Evolutionary conservation across 2,329 filamentous ascomycete species (phyloP), one percentile per base, ranked within the genome.

Genomic region (Hypoxylon sp.): DNA sequence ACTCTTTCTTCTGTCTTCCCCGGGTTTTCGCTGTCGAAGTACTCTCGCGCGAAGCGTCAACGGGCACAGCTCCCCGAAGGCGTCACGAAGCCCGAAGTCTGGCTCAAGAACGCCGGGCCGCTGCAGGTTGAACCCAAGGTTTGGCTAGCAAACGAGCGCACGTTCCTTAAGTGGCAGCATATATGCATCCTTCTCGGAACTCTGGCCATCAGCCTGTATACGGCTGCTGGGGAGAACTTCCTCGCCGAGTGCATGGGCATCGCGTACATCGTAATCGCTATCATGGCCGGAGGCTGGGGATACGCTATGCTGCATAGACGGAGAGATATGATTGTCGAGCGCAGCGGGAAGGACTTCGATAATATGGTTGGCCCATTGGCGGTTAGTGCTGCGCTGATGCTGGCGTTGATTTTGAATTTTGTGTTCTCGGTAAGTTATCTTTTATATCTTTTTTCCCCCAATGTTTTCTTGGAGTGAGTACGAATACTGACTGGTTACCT

Each of bases 111-210:
- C 80, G 88, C 91, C 34, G 95, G 96, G 2, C 92, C 94, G 36
- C 87, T 98, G 71, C 92, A 94, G 77, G 93, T 99, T 63, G 96
- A 99, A 82, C 94, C 93, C 68, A 99, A 99, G 81, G 95, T 99
- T 30, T 99, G 96, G 95, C 90, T 99, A 63, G 96, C 96, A 60
- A 99, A 99, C 80, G 95, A 99, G 82, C 91, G 96, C 68, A 99
- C 96, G 0, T 99, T 98, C 78, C 91, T 99, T 80, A 98, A 98
- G 80, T 99, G 96, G 96, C 93, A 98, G 83, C 94, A 98, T 79
- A 94, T 99, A 75, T 91, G 90, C 68, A 89, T 99, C 52, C 85
- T 99, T 13, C 89, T 99, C 23, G 94, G 94, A 38, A 90, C 91
- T 21, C 82, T 99, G 30, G 93, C 93, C 0, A 83, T 99, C 11